Evolutionary conservation across 768 basidiomycete species (phyloP), one percentile per base, ranked within the genome.

Genomic region (Auriscalpium orientale): DNA sequence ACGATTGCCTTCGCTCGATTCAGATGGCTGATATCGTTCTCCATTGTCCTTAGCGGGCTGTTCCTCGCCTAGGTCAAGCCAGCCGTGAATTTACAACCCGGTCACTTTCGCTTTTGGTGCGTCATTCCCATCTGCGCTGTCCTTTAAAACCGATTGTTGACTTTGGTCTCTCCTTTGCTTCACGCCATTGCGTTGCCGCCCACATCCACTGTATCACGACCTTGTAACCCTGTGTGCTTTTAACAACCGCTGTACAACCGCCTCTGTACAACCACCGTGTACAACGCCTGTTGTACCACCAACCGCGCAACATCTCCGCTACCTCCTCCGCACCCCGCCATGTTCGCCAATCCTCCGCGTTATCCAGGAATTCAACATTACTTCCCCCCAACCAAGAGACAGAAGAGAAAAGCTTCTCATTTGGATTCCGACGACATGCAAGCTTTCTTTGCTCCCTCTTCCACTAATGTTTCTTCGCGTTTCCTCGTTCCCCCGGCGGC

Each of bases 361-460:
- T 66, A 70, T 73, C 65, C 65, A 77, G 72, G 67, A 68, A 68
- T 66, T 62, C 68, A 55, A 59, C 61, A 55, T 37, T 50, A 59
- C 57, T 16, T 13, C 13, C 35, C 20, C 16, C 22, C 47, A 21
- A 44, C 9, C 20, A 55, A 55, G 47, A 49, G 48, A 28, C 46
- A 55, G 38, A 55, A 49, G 47, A 55, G 20, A 49, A 11, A 49
- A 49, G 56, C 57, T 11, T 53, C 37, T 56, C 55, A 68, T 58
- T 62, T 67, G 55, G 58, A 65, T 54, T 66, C 66, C 51, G 70
- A 66, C 65, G 71, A 76, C 54, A 87, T 86, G 85, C 58, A 56
- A 59, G 70, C 82, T 57, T 75, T 80, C 66, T 82, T 81, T 65
- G 69, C 72, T 12, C 62, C 72, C 43, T 66, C 74, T 68, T 63